Base-by-base conservation (phyloP, 768 basidiomycete genomes). In the Suillus paluster region DNA sequence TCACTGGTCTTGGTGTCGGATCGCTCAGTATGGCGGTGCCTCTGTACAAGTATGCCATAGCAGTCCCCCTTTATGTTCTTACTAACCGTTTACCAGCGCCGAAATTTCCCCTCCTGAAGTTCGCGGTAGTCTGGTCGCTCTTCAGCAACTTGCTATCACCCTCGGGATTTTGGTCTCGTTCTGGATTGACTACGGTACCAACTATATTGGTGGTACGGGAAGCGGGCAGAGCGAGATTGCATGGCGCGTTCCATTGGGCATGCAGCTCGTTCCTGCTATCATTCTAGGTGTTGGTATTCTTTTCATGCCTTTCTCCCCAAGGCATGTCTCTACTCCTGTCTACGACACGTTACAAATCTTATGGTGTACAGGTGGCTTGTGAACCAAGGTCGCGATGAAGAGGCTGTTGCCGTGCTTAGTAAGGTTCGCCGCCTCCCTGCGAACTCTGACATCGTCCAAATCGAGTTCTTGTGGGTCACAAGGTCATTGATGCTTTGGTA, bases 11-110 rank as follows among this genome's bases (percentile, higher is more conserved):
- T 49, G 92, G 90, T 54, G 89, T 94, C 19, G 92, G 92, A 12
- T 90, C 90, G 3, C 77, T 93, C 23, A 90, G 88, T 67, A 92
- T 92, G 90, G 83, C 84, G n/a, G 91, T 94, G 12, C 92, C 92
- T 1, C 80, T 93, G 41, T 92, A 90, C 80, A 92, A 92, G 72
- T 71, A 52, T 36, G 71, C 50, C 19, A 39, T 50, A 38, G 11
- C 17, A n/a, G 7, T 36, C 3, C 12, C 25, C 23, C 5, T 34
- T 23, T 48, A 14, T 8, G 30, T 27, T 30, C 42, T 27, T 48
- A 34, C 39, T 61, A 15, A 57, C 23, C 23, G 52, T 65, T 21
- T 25, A 21, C 54, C 39, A 70, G 78, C 65, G 80, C 80, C 44
- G 81, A 84, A 72, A 83, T 92, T 58, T 86, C 88, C 1, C 91